Base-by-base conservation (phyloP, 768 basidiomycete species). In the Collybia sordida region DNA sequence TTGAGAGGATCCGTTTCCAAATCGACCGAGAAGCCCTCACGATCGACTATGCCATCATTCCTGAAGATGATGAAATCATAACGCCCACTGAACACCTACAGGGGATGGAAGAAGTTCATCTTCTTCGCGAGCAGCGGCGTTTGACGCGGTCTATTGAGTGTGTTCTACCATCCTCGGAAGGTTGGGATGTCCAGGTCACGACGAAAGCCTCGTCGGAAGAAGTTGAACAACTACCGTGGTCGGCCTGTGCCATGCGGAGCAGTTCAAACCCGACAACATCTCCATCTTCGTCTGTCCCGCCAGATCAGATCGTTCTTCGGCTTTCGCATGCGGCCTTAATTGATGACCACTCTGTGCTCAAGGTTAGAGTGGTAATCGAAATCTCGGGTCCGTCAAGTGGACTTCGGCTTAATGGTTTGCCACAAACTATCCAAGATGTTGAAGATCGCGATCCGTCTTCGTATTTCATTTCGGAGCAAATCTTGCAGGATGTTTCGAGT, bases 151-250 rank as follows among this genome's bases (percentile, higher is more conserved):
- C 88, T 1, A 74, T 95, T 40, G 90, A 97, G 70, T 90, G 86
- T 59, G 70, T 83, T n/a, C 66, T 98, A 25, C 90, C 91, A 3
- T 74, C 81, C 1, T 69, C 74, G 15, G 85, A 88, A 53, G 88
- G 91, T 22, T 98, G 91, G 93, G 93, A 93, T 58, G 80, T 94
- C 1, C 91, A 87, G 57, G 72, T 96, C 22, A 77, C 85, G 4
- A 82, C 83, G 23, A 86, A 80, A 62, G 88, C 86, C 5, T 86
- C 88, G 1, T 86, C 85, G 0, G 82, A 85, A 27, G 82, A 80
- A 47, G 83, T 88, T 7, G 83, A 88, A 57, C 72, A 75, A 43
- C 75, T 90, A 15, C 89, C 88, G 2, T 93, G 91, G 90, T 78
- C 80, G 6, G 79, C 79, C 25, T 74, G 72, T 47, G 85, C 86